phyloP scores from a whole-genome alignment of 768 basidiomycete species.

The Pleurotus cornucopiae region DNA sequence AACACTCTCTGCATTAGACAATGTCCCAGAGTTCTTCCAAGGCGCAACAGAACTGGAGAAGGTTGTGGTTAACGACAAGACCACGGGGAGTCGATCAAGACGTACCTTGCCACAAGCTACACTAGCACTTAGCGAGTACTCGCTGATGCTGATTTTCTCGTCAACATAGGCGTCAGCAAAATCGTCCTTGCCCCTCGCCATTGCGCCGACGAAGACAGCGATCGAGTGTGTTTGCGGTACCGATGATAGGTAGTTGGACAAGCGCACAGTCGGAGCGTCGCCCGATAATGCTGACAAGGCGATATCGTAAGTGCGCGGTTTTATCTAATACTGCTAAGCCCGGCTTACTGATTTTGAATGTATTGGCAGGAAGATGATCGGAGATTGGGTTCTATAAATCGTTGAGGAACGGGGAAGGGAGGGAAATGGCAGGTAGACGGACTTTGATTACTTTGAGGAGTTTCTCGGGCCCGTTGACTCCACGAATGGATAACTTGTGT shows the following conservation, averaged over 20 bases:
- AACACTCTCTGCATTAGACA: constrained; percentile 38
- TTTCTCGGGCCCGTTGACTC: constrained; percentile 96
- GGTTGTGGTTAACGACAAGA: neutral
- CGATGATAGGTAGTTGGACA: constrained; percentile 81
- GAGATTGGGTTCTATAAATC: constrained; percentile 78
- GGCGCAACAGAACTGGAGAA: constrained; percentile 76
- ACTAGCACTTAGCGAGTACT: constrained; percentile 88
- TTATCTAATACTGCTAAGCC: neutral
- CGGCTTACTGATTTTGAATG: constrained; percentile 87
- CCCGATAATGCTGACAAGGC: constrained; percentile 33
- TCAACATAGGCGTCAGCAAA: constrained; percentile 96
- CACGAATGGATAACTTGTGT: constrained; percentile 92
- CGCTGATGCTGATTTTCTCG: constrained; percentile 94
- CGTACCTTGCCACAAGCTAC: constrained; percentile 97
- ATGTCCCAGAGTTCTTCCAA: constrained; percentile 96
- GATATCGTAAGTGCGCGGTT: neutral
- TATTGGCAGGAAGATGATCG: constrained; percentile 93
- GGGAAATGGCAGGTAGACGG: constrained; percentile 13
- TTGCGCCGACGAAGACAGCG: constrained; percentile 96
- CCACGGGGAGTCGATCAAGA: constrained; percentile 3
- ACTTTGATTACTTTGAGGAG: constrained; percentile 96
- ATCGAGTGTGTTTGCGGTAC: constrained; percentile 85
- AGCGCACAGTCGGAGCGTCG: constrained; percentile 76
- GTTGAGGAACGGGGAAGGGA: constrained; percentile 5
- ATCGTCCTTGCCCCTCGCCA: constrained; percentile 95